Base-by-base conservation (phyloP, 129 eudicot genomes). In the Pseudognaphalium luteoalbum region DNA sequence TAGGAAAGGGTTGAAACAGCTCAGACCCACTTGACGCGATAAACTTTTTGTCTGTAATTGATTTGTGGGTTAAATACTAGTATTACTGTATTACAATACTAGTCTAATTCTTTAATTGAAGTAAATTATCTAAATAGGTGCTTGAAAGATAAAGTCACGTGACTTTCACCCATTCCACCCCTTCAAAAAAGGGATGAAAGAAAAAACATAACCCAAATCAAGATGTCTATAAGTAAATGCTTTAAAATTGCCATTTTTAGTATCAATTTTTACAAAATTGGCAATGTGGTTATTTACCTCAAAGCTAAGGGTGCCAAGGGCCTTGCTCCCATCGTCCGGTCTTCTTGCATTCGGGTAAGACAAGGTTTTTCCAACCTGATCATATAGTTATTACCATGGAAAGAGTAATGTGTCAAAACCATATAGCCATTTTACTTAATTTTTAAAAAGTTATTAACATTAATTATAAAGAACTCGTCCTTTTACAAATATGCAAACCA, bases 291-390 rank as follows among this genome's bases (percentile, higher is more conserved):
- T 79, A 10, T 29, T 69, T 78, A 90, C 96, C 91, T 90, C 93
- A 66, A 90, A 90, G 76, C 79, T 84, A 41, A 86, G 90, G 22
- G 81, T 90, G 19, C 84, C 84, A 64, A 90, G 71, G 41, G 93
- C 84, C 83, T 83, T 87, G 87, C 80, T 88, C 58, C 92, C 96
- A 75, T 69, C 71, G 39, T 91, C 97, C 19, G 88, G 91, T 70
- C 94, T 80, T 66, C 97, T 91, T 16, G 77, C 81, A 72, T 86
- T 88, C 14, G 94, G 91, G 62, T 73, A 70, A 22, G 94, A 86
- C 6, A 56, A 81, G 62, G 97, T 91, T 79, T 69, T 88, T 33
- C 97, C 97, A 78, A 88, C 97, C 97, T 21, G 22, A 12, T n/a
- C 15, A 35, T 56, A 10, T 25, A 25, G 28, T 25, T 25, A 25